Base-by-base conservation (phyloP, 768 basidiomycete genomes). In the Phylloporus arenicola region DNA sequence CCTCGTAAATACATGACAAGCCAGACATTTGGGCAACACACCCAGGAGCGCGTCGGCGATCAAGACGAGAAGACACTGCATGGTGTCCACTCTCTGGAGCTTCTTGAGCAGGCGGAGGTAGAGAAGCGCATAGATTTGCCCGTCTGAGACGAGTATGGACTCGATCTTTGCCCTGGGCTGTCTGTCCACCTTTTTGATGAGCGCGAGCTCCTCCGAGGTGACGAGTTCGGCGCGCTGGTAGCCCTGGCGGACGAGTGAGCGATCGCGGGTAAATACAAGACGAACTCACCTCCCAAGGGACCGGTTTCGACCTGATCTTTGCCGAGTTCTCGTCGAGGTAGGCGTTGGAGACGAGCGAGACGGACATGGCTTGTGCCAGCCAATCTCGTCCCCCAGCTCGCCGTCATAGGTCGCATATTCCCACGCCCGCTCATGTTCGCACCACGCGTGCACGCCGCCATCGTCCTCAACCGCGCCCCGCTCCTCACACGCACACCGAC, bases 151-250 rank as follows among this genome's bases (percentile, higher is more conserved):
- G 41, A 91, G 79, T 13, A 90, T 71, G 3, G 87, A 82, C 59
- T 94, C 87, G 17, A 76, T 79, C 75, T 82, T 85, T 48, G 82
- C 69, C 66, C 76, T 79, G 40, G 88, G 75, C 61, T 89, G 88
- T 53, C 86, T 81, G 68, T 93, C 92, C 19, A 96, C 86, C 63
- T 81, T 88, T 79, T 96, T 96, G 64, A 98, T 84, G 57, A 89
- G 78, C 11, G 78, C 71, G 14, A 96, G 79, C 65, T 97, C 93
- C 50, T 96, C 92, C 5, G 80, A 76, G 10, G 91, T 89, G 61
- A 98, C 81, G 38, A 93, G 81, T 40, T 84, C 91, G 40, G 92
- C 93, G 57, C 95, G 85, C 72, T 96, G 93, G 73, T 97, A 96
- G 53, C 88, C 92, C 93, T 97, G 58, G 25, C 33, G 43, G 29